Percentiles rank a stretch among this genome's conserved stretches.
Evolutionary conservation across 345 rosid species (phyloP).

Genomic region (Hevea brasiliensis): DNA sequence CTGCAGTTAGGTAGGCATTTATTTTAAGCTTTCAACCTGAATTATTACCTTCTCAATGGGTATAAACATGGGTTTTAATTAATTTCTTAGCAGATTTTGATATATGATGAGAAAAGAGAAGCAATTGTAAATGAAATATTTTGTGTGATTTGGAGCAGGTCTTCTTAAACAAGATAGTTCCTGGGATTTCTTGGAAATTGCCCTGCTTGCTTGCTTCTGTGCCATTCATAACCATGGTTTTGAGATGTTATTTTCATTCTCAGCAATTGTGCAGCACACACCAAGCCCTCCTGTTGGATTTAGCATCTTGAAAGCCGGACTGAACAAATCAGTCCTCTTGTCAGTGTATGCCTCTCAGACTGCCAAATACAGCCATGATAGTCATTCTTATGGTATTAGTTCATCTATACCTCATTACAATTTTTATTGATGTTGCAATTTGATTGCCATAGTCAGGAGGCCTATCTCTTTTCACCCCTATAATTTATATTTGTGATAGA

Average conservation of each 20-base stretch:
- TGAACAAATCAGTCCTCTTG: slow-evolving; percentile 44
- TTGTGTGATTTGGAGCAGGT: slow-evolving; percentile 31
- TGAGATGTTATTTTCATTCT: slow-evolving; percentile 42
- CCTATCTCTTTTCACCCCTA: too few species aligned
- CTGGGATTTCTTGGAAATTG: slow-evolving; percentile 39
- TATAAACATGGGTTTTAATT: too few species aligned
- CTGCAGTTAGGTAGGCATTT: slow-evolving; percentile 34
- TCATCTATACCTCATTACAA: not conserved
- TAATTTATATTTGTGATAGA: too few species aligned
- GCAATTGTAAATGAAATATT: not conserved
- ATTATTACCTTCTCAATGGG: too few species aligned
- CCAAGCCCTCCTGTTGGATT: slow-evolving; percentile 48
- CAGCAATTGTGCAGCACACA: slow-evolving; percentile 43
- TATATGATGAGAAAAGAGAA: too few species aligned
- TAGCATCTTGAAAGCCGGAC: slow-evolving; percentile 44
- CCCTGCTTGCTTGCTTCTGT: slow-evolving; percentile 43
- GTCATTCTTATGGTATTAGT: slow-evolving; percentile 38
- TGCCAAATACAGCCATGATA: slow-evolving; percentile 24
- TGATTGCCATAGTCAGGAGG: too few species aligned
- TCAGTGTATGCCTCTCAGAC: slow-evolving; percentile 37
- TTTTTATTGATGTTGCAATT: not conserved
- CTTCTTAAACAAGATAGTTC: slow-evolving; percentile 29
- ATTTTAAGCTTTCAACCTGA: not conserved
- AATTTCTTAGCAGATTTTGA: too few species aligned
- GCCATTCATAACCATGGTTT: slow-evolving; percentile 47